phyloP scores from a whole-genome alignment of 2,329 filamentous ascomycete genomes.

The Paecilomyces niveus region DNA sequence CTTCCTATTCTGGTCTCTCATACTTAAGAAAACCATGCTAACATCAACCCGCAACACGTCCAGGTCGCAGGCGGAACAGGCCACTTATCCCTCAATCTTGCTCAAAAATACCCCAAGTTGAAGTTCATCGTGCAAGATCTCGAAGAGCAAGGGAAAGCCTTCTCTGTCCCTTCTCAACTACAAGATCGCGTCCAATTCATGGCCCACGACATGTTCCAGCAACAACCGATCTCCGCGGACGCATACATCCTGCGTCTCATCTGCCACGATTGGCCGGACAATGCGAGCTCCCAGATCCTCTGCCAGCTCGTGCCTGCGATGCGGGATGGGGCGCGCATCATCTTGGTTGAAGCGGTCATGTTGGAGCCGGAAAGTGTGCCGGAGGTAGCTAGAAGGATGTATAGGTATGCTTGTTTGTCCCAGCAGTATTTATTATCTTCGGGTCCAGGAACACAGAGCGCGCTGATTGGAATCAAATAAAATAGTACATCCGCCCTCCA shows the following conservation, averaged over 20 bases:
- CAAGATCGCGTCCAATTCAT: constrained; percentile 10
- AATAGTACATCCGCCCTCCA: not conserved
- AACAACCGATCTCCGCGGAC: constrained; percentile 15
- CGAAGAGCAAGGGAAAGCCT: constrained; percentile 22
- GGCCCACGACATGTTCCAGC: constrained; percentile 17
- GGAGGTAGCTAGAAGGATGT: not conserved
- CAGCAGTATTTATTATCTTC: not conserved
- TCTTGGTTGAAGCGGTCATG: constrained; percentile 20
- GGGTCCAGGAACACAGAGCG: not conserved
- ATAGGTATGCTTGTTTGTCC: not conserved
- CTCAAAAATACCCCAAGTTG: constrained; percentile 43
- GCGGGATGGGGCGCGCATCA: constrained; percentile 8
- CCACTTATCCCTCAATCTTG: constrained; percentile 49
- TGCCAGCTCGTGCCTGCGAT: constrained; percentile 12
- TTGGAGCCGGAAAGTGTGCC: constrained; percentile 6
- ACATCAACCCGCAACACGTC: too few relatives aligned
- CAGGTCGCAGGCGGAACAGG: constrained; percentile 29
- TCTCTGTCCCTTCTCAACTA: not conserved
- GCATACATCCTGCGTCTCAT: constrained; percentile 17
- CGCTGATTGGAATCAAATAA: not conserved
- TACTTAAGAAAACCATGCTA: too few relatives aligned
- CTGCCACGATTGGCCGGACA: constrained; percentile 18
- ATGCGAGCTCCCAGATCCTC: constrained; percentile 13
- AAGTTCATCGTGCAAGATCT: constrained; percentile 49
- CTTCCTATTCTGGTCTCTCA: constrained; percentile 21